Conservation (phyloP, 2,329 filamentous ascomycete species). For the Xylaria sp. region DNA sequence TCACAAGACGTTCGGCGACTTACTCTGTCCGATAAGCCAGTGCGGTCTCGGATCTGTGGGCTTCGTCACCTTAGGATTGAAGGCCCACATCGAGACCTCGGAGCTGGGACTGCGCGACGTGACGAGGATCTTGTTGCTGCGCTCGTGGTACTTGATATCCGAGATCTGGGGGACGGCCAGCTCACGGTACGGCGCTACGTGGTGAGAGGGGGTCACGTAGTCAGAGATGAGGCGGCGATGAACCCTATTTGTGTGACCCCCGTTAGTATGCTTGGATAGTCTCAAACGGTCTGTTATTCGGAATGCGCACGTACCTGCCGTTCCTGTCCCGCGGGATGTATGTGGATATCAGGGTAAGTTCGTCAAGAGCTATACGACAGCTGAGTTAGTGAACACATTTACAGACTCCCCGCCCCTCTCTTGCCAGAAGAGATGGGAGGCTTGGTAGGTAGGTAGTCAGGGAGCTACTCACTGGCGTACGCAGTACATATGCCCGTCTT, state of each 20-base stretch:
- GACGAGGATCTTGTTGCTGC: conserved; percentile 46
- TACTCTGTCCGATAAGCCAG: conserved; percentile 41
- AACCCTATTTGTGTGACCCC: conserved; percentile 21
- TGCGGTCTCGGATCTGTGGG: conserved; percentile 34
- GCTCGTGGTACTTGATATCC: conserved; percentile 51
- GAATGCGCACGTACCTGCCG: conserved; percentile 39
- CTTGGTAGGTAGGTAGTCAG: no score
- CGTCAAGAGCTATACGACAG: conserved; percentile 39
- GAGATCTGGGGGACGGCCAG: conserved; percentile 45
- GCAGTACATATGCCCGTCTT: conserved; percentile 46
- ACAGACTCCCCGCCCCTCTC: not conserved
- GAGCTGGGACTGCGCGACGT: conserved; percentile 42
- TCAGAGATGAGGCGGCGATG: conserved; percentile 25
- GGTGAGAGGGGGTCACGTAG: conserved; percentile 11
- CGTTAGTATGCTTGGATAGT: not conserved
- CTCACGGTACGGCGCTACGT: conserved; percentile 33
- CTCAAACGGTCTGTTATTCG: not conserved
- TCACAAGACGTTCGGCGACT: conserved; percentile 2
- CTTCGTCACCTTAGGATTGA: conserved; percentile 40
- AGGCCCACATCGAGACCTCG: conserved; percentile 41
- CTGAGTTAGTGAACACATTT: conserved; percentile 13
- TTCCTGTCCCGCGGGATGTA: conserved; percentile 49
- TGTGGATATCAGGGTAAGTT: conserved; percentile 40
- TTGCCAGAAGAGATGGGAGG: not conserved
- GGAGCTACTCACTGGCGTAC: conserved; percentile 52